phyloP scores from a whole-genome alignment of 768 basidiomycete genomes.

The Tylopilus intermedius region DNA sequence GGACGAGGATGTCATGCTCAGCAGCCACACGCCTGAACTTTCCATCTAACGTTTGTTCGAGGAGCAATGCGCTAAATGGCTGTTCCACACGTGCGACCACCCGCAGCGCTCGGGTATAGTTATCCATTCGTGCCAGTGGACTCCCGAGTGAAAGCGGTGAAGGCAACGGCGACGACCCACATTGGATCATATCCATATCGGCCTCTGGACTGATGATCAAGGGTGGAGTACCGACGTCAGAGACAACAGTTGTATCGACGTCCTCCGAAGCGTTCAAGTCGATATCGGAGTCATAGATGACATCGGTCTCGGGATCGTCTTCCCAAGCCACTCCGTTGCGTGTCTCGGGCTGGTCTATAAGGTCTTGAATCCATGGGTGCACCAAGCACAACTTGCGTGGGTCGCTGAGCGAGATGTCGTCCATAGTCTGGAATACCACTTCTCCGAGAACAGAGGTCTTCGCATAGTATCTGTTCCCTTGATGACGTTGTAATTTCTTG shows the following conservation, averaged over 20 bases:
- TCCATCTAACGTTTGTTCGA: slow-evolving; percentile 4
- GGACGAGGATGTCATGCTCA: slow-evolving; percentile 11
- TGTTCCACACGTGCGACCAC: slow-evolving; percentile 13
- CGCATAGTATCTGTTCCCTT: neutral
- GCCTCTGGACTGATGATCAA: slow-evolving; percentile 2
- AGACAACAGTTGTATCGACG: neutral
- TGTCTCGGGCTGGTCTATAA: neutral
- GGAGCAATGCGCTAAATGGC: slow-evolving; percentile 9
- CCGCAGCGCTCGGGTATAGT: slow-evolving; percentile 8
- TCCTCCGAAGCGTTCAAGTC: slow-evolving; percentile 1
- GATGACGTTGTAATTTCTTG: neutral
- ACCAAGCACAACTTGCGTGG: slow-evolving; percentile 2
- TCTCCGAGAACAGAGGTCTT: slow-evolving; percentile 1
- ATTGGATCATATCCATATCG: neutral
- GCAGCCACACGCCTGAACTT: slow-evolving; percentile 20
- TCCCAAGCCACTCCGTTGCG: neutral
- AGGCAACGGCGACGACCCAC: neutral
- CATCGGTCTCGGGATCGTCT: slow-evolving; percentile 7
- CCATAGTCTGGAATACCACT: neutral
- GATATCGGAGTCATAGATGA: slow-evolving; percentile 4
- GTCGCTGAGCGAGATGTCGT: neutral
- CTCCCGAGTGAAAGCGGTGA: neutral
- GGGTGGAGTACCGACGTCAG: neutral
- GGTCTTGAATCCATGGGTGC: slow-evolving; percentile 12
- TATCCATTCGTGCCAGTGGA: slow-evolving; percentile 1